Base-by-base conservation (phyloP, 2,329 filamentous ascomycete species). In the Leptosphaerulina australis region DNA sequence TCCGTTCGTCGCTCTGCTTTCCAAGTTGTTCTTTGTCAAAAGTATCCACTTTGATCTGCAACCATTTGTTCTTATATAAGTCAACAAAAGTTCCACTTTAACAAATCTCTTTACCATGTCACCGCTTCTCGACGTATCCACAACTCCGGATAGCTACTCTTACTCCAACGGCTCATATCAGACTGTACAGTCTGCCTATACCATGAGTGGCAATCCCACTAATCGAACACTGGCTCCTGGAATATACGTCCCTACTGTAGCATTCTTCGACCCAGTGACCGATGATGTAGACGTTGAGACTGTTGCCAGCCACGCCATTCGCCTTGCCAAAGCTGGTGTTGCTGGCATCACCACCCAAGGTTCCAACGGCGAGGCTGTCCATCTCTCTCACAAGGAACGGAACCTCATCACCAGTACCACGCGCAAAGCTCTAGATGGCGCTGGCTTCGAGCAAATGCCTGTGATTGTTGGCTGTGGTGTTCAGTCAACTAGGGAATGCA, bases 351-450 rank as follows among this genome's bases (percentile, higher is more conserved):
- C 88, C 38, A 89, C 87, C 9, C 88, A 91, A 70, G 89, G 89
- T 36, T 90, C 87, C 67, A 93, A 93, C 67, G 89, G 89, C 63
- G 90, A 94, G 76, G 88, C 90, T 6, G 88, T 91, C 10, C 88
- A 91, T 66, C 80, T 93, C 25, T 85, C 85, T 33, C 86, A 86
- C 62, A 77, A 81, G 18, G 89, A 93, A 74, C 83, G 88, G 51
- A 81, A 82, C 37, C 75, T 83, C 41, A 83, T 93, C 62, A 91
- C 87, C 5, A 76, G 77, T 40, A 84, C 86, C 25, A 91, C 88
- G 1, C 85, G 89, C 30, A 79, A 82, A 54, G 87, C 88, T 11
- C 79, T 92, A 34, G 82, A 90, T 67, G 78, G 80, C 9, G 82
- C 84, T 24, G 87, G 88, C 2, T 90, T 83, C 72, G 67, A 77